Conservation (phyloP, 495 filamentous ascomycete genomes). For the Xylaria bambusicola region DNA sequence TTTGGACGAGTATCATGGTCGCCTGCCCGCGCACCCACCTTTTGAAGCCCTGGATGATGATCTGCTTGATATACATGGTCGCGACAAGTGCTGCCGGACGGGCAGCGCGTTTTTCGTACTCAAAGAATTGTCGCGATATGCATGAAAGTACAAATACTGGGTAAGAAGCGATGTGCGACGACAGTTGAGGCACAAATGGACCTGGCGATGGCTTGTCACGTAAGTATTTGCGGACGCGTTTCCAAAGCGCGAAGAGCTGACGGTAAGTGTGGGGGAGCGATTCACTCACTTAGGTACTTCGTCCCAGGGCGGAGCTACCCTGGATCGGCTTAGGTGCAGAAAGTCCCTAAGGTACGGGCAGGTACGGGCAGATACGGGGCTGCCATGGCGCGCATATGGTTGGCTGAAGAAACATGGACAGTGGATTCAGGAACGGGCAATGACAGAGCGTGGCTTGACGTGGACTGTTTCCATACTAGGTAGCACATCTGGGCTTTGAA, state of each 20-base stretch:
- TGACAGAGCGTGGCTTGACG: too few relatives aligned
- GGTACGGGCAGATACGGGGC: too few relatives aligned
- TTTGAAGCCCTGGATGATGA: constrained; percentile 99
- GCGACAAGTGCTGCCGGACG: constrained; percentile 35
- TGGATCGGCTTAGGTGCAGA: neutral
- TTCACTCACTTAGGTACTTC: neutral
- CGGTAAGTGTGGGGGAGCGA: constrained; percentile 9
- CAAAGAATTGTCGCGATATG: constrained; percentile 27
- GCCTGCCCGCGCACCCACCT: constrained; percentile 59
- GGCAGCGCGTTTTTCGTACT: constrained; percentile 32
- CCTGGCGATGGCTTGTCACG: constrained; percentile 15
- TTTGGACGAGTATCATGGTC: neutral
- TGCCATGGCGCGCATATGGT: too few relatives aligned
- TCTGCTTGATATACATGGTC: constrained; percentile 98
- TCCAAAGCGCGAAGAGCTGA: constrained; percentile 14
- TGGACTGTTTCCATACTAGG: too few relatives aligned
- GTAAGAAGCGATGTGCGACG: constrained; percentile 9
- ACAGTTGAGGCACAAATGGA: constrained; percentile 2
- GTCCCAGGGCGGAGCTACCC: constrained; percentile 7
- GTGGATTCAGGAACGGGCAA: too few relatives aligned
- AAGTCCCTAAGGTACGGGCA: too few relatives aligned
- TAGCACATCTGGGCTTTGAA: too few relatives aligned
- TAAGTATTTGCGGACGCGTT: constrained; percentile 25
- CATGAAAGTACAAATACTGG: neutral
- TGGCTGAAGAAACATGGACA: too few relatives aligned